Evolutionary conservation across 805 yeast species (phyloP).

Genomic region (Candida pseudofarinosa): DNA sequence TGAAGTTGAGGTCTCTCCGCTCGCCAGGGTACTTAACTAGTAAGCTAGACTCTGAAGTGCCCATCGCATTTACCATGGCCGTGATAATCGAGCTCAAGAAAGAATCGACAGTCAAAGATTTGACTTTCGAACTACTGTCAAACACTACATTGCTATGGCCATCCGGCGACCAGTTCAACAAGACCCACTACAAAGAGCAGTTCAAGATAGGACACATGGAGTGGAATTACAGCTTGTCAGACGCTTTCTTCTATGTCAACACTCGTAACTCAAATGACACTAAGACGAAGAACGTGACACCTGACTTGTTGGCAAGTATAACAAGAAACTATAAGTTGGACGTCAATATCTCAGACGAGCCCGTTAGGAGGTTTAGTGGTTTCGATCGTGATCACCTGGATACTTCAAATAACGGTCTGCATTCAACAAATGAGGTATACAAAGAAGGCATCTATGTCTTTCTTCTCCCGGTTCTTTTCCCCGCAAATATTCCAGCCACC

Average conservation of each 20-base stretch:
- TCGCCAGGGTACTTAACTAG: constrained; percentile 37
- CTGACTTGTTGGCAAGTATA: constrained; percentile 41
- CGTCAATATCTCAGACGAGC: constrained; percentile 14
- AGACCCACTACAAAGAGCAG: constrained; percentile 40
- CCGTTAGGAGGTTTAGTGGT: constrained; percentile 13
- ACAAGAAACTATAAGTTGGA: constrained; percentile 29
- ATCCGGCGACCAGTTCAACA: constrained; percentile 47
- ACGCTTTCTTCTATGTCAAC: constrained; percentile 44
- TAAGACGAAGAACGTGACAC: constrained; percentile 35
- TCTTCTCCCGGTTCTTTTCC: constrained; percentile 57
- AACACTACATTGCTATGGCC: constrained; percentile 49
- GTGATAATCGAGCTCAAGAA: constrained; percentile 43
- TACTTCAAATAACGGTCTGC: background rate
- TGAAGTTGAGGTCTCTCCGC: constrained; percentile 20
- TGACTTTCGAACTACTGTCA: constrained; percentile 42
- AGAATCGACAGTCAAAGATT: constrained; percentile 32
- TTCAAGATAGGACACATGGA: constrained; percentile 45
- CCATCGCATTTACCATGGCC: constrained; percentile 52
- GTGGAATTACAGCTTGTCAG: constrained; percentile 42
- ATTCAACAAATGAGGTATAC: constrained; percentile 13
- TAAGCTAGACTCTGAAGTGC: constrained; percentile 34
- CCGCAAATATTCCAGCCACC: constrained; percentile 61
- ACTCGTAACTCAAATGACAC: constrained; percentile 41
- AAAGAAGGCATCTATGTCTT: constrained; percentile 71
- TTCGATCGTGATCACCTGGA: constrained; percentile 1